Evolutionary conservation across 225 moss, liverwort and hornwort species (phyloP).

Genomic region (Ulota crispa): DNA sequence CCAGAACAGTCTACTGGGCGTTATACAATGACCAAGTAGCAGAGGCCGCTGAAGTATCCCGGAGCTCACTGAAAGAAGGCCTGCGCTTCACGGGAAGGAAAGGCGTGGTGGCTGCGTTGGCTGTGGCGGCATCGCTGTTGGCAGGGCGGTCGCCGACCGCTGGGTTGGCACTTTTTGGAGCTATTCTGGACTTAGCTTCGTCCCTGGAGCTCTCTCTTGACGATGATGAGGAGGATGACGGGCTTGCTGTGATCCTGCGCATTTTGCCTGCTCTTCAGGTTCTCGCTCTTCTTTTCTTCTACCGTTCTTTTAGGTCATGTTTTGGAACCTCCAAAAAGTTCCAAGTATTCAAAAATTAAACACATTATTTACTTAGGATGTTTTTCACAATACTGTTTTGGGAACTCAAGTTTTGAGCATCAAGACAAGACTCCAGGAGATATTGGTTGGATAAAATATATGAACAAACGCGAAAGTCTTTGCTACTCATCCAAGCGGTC

Average conservation of each 20-base stretch:
- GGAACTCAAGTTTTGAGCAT: too few relatives aligned
- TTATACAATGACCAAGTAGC: conserved; percentile 41
- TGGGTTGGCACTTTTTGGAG: conserved; percentile 55
- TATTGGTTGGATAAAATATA: too few relatives aligned
- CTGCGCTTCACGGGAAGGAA: conserved; percentile 52
- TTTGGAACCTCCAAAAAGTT: too few relatives aligned
- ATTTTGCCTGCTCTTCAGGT: conserved; percentile 76
- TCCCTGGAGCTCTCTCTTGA: conserved; percentile 32
- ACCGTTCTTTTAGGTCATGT: too few relatives aligned
- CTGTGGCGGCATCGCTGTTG: conserved; percentile 59
- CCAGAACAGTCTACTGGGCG: conserved; percentile 81
- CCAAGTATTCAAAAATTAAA: too few relatives aligned
- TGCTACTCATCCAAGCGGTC: too few relatives aligned
- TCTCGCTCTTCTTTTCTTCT: not conserved
- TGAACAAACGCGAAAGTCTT: too few relatives aligned
- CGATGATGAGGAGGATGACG: conserved; percentile 44
- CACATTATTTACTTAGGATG: too few relatives aligned
- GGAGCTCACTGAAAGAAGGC: conserved; percentile 44
- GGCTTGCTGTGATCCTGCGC: conserved; percentile 32
- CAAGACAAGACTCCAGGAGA: too few relatives aligned
- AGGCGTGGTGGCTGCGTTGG: conserved; percentile 49
- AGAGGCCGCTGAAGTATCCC: conserved; percentile 27
- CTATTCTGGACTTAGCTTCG: conserved; percentile 48
- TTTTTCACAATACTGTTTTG: too few relatives aligned
- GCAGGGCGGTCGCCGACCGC: conserved; percentile 19